A percentile compares a stretch with the other conserved stretches of the same genome.
phyloP scores from a whole-genome alignment of 169 alveolate species.

The Theileria sp. region DNA sequence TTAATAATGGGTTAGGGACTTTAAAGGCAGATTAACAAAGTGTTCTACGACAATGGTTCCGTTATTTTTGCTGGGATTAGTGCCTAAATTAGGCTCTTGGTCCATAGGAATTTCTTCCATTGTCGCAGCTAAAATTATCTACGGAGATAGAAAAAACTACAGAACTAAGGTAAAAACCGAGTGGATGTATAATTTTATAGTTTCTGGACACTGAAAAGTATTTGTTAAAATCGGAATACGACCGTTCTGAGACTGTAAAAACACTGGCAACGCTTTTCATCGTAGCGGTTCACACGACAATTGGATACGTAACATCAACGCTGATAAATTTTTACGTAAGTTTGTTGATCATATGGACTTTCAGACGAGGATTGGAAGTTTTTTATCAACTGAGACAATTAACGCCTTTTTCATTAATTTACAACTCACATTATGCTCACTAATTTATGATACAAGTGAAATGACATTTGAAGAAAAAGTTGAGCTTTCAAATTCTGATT shows the following conservation, averaged over 20 bases:
- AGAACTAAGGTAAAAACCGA: not conserved
- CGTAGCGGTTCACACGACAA: constrained; percentile 29
- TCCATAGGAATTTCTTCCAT: constrained; percentile 41
- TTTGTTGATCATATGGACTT: not conserved
- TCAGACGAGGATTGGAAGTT: constrained; percentile 38
- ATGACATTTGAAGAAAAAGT: constrained; percentile 23
- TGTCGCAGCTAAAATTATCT: constrained; percentile 51
- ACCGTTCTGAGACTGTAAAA: constrained; percentile 34
- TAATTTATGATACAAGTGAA: constrained; percentile 59
- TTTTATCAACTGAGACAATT: constrained; percentile 28
- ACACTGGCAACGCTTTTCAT: constrained; percentile 45
- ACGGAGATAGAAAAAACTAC: constrained; percentile 25
- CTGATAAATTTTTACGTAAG: constrained; percentile 40
- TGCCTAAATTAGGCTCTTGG: constrained; percentile 43
- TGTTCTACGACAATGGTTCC: constrained; percentile 50
- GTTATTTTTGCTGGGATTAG: constrained; percentile 30
- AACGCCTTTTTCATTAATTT: constrained; percentile 37
- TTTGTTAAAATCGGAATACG: not conserved
- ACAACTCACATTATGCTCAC: constrained; percentile 44
- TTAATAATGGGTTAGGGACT: constrained; percentile 1
- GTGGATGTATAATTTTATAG: not conserved
- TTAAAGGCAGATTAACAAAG: constrained; percentile 19
- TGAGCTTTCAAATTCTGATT: not conserved
- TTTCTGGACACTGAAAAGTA: not conserved
- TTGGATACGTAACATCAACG: constrained; percentile 33